Conservation (phyloP, 1,139 yeast species). For the Yamadazyma atmosphaerica region DNA sequence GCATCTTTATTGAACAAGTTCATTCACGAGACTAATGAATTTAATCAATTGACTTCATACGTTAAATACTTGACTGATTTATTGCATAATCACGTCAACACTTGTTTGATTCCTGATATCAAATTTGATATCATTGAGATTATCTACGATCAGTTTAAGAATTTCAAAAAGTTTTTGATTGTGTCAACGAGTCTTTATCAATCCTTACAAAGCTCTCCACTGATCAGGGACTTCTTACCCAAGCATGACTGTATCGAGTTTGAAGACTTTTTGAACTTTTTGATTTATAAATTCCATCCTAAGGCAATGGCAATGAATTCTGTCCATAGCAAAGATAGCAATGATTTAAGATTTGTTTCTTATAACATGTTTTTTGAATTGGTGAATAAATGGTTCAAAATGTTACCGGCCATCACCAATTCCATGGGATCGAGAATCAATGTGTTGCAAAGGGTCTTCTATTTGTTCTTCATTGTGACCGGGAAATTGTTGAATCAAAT, state of each 20-base stretch:
- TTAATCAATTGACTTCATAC: conserved; percentile 23
- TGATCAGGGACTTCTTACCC: conserved; percentile 17
- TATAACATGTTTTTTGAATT: conserved; percentile 32
- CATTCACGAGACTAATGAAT: conserved; percentile 21
- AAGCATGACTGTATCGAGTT: conserved; percentile 27
- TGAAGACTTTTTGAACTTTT: conserved; percentile 28
- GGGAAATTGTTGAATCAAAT: conserved; percentile 36
- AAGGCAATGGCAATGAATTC: conserved; percentile 26
- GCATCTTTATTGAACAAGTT: conserved; percentile 32
- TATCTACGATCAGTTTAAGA: conserved; percentile 16
- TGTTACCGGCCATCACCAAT: conserved; percentile 35
- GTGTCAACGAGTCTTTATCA: conserved; percentile 17
- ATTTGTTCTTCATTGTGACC: conserved; percentile 34
- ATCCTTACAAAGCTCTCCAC: conserved; percentile 13
- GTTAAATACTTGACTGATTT: conserved; percentile 26
- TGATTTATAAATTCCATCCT: conserved; percentile 30
- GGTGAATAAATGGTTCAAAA: conserved; percentile 34
- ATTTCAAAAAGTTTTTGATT: conserved; percentile 24
- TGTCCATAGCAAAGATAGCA: conserved; percentile 20
- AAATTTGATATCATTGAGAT: conserved; percentile 26
- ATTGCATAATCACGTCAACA: conserved; percentile 26
- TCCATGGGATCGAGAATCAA: conserved; percentile 28
- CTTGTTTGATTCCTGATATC: conserved; percentile 36
- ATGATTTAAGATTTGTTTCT: conserved; percentile 15
- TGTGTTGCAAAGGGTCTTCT: conserved; percentile 34